A percentile compares a stretch with the other conserved stretches of the same genome.
Evolutionary conservation across 768 basidiomycete genomes (phyloP).

Genomic region (Xanthoconium purpureum): DNA sequence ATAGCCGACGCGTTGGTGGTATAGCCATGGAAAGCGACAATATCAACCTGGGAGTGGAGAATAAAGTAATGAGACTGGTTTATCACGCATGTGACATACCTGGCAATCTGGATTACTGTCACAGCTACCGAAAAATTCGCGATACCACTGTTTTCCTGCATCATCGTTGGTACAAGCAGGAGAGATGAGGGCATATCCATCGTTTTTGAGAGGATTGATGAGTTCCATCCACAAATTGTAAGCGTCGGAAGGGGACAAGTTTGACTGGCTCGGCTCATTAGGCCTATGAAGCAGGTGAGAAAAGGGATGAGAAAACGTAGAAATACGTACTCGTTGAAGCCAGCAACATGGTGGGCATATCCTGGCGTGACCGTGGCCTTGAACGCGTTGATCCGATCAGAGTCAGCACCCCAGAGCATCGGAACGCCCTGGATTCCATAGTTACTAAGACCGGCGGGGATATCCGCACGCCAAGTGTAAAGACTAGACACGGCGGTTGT

Average conservation of each 20-base stretch:
- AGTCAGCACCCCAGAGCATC: conserved; percentile 63
- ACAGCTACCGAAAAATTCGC: conserved; percentile 39
- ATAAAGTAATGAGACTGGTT: background rate
- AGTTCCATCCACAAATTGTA: conserved; percentile 52
- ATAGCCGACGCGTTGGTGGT: conserved; percentile 46
- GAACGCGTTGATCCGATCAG: conserved; percentile 45
- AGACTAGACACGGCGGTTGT: conserved; percentile 30
- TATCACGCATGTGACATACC: conserved; percentile 37
- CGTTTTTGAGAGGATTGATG: conserved; percentile 51
- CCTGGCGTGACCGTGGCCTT: conserved; percentile 41
- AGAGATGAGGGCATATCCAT: conserved; percentile 58
- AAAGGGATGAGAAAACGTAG: background rate
- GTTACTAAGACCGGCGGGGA: background rate
- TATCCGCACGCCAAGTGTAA: conserved; percentile 55
- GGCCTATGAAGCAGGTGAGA: conserved; percentile 46
- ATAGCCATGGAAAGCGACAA: conserved; percentile 69
- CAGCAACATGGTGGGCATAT: conserved; percentile 51
- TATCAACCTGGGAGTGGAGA: conserved; percentile 44
- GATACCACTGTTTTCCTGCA: conserved; percentile 62
- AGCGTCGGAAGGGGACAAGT: conserved; percentile 51
- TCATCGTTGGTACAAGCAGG: conserved; percentile 68
- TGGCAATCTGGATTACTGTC: conserved; percentile 34
- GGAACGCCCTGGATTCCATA: conserved; percentile 29
- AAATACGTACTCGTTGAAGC: conserved; percentile 69
- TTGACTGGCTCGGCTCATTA: conserved; percentile 58